Conservation (phyloP, 2,329 filamentous ascomycete genomes). For the Alternaria viburni region DNA sequence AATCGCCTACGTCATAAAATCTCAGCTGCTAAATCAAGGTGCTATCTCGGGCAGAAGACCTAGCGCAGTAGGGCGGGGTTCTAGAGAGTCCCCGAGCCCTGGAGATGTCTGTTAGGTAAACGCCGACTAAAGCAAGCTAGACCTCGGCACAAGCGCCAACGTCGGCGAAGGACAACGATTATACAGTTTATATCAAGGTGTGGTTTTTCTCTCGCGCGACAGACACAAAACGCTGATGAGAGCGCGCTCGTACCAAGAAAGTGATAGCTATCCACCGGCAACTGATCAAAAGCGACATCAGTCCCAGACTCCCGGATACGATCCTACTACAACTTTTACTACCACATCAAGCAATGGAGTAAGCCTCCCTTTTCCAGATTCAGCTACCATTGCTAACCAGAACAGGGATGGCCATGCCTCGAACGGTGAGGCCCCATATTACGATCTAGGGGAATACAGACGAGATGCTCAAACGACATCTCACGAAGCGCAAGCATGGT, state of each 20-base stretch:
- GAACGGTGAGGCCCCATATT: background rate
- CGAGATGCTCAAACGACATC: background rate
- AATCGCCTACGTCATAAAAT: background rate
- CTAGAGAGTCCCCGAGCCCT: background rate
- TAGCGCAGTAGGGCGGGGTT: background rate
- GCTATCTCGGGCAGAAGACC: background rate
- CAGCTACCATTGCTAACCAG: background rate
- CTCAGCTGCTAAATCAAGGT: background rate
- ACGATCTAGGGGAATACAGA: background rate
- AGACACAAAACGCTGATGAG: background rate
- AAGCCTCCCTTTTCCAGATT: background rate
- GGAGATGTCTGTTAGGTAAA: background rate
- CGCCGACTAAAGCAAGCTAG: background rate
- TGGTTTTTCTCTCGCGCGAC: background rate
- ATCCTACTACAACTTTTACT: background rate
- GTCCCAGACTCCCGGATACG: background rate
- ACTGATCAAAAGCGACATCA: background rate
- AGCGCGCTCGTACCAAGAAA: background rate
- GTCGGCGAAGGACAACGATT: background rate
- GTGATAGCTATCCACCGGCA: background rate
- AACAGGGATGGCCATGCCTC: background rate
- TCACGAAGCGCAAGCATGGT: constrained; percentile 61
- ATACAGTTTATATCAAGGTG: background rate
- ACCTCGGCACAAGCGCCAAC: background rate
- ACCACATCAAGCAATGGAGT: background rate